Evolutionary conservation across 192 early-diverging fungal species (phyloP).

Genomic region (Coemansia sp.): DNA sequence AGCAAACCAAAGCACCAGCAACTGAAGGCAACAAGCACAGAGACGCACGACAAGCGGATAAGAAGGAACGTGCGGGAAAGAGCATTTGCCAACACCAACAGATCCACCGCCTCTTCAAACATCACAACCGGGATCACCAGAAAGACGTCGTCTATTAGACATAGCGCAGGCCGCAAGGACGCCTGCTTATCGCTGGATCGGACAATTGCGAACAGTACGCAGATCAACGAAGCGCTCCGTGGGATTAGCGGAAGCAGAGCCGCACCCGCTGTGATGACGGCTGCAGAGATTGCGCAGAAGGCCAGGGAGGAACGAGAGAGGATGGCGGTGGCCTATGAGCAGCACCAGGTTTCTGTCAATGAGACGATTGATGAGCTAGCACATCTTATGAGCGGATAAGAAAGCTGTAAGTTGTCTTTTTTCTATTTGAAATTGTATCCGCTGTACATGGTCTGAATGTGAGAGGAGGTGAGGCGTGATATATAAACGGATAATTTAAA

Average conservation of each 20-base stretch:
- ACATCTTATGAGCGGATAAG: constrained; percentile 31
- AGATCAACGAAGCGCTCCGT: constrained; percentile 33
- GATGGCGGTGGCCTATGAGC: constrained; percentile 33
- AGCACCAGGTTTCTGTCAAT: constrained; percentile 27
- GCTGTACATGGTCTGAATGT: background rate
- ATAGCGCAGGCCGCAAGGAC: constrained; percentile 34
- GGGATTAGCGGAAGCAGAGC: constrained; percentile 18
- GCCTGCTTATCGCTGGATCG: constrained; percentile 34
- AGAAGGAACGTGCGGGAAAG: constrained; percentile 10
- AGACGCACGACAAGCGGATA: background rate
- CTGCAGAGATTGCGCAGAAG: constrained; percentile 16
- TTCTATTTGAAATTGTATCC: background rate
- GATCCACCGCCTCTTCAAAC: no score
- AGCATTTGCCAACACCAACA: background rate
- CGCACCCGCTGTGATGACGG: constrained; percentile 17
- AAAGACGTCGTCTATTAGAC: constrained; percentile 23
- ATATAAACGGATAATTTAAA: no score
- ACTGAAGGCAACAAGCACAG: background rate
- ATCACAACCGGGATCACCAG: no score
- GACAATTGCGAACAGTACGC: background rate
- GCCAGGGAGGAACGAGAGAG: constrained; percentile 30
- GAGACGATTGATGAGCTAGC: constrained; percentile 43
- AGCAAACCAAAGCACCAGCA: background rate
- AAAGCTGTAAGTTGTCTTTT: background rate
- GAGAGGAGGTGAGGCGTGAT: background rate